Evolutionary conservation across 148 eudicot genomes (phyloP), one percentile per base, ranked within the genome.

Genomic region (Mesembryanthemum crystallinum): DNA sequence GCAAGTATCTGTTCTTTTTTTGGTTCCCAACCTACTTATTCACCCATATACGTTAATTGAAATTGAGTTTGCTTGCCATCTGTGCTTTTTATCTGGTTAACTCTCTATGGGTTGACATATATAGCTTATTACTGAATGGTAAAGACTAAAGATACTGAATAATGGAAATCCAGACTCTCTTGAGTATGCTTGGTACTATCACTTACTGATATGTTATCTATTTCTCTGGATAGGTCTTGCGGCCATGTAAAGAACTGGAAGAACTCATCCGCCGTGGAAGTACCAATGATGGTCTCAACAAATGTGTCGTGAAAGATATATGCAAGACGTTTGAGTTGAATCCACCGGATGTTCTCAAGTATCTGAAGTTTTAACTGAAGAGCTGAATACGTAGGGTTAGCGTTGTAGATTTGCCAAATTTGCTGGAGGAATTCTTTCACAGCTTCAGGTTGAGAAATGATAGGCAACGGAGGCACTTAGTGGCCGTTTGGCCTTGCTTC

Each of bases 231-330:
- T 74, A 92, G 99, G 88, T 86, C 51, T 78, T 95, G 84, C 82
- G 82, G 66, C 91, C 98, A 51, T 92, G 92, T 3, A 83, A 90
- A 77, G 90, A 90, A 76, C 88, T 95, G 60, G 89, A 90, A 64
- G 79, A 85, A 74, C 86, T 89, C 74, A 64, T 89, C 39, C 80
- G 73, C 20, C 73, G 59, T 21, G 91, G 76, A 12, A 83, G 80
- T 47, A 63, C 71, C 2, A 43, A 79, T 52, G 83, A 80, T 61
- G 98, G 95, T 62, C 90, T 92, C n/a, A 80, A 71, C 82, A 78
- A 83, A 62, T 64, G 78, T 64, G 77, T 78, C 20, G 63, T 95
- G 65, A 74, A 78, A 23, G 83, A 88, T 42, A 89, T 95, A 62
- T 89, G 99, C 89, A 79, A 89, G 76, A 77, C 82, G 39, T 92